Evolutionary conservation across 2,329 filamentous ascomycete genomes (phyloP).

Genomic region (Talaromyces islandicus): DNA sequence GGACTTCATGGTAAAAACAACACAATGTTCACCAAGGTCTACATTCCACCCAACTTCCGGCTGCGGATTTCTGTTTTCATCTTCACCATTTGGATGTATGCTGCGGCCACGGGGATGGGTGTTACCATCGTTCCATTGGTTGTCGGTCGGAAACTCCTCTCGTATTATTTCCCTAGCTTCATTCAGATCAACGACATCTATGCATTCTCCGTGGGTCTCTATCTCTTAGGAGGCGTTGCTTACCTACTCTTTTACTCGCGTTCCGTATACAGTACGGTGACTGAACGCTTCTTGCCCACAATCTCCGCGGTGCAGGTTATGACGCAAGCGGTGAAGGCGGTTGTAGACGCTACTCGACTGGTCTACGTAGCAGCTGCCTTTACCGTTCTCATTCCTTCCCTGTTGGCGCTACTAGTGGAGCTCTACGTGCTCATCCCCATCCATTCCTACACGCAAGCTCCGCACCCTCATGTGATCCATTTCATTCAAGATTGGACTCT

Average conservation of each 20-base stretch:
- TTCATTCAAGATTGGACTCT: conserved; percentile 92
- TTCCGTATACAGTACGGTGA: conserved; percentile 17
- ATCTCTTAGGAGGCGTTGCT: conserved; percentile 63
- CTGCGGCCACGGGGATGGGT: conserved; percentile 76
- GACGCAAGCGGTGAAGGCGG: conserved; percentile 13
- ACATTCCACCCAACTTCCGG: conserved; percentile 79
- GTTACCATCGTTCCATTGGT: conserved; percentile 82
- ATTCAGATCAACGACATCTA: conserved; percentile 90
- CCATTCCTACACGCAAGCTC: conserved; percentile 62
- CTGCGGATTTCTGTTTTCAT: conserved; percentile 79
- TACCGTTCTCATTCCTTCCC: conserved; percentile 70
- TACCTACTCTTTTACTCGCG: conserved; percentile 55
- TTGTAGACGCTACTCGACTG: conserved; percentile 45
- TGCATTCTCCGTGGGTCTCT: conserved; percentile 86
- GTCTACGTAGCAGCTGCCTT: conserved; percentile 71
- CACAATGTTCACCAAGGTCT: conserved; percentile 63
- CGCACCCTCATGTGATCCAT: conserved; percentile 52
- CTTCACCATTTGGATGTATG: conserved; percentile 86
- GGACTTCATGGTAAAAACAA: conserved; percentile 57
- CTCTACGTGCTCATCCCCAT: conserved; percentile 83
- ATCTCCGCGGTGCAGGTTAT: conserved; percentile 25
- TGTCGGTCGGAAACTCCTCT: conserved; percentile 74
- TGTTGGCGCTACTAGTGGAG: conserved; percentile 75
- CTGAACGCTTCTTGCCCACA: conserved; percentile 19
- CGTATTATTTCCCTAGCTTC: conserved; percentile 62